These are phyloP conservation scores for Baudoinia panamericana DNA, from an alignment of 495 filamentous ascomycete genomes.

Conservation along the genomic window DNA sequence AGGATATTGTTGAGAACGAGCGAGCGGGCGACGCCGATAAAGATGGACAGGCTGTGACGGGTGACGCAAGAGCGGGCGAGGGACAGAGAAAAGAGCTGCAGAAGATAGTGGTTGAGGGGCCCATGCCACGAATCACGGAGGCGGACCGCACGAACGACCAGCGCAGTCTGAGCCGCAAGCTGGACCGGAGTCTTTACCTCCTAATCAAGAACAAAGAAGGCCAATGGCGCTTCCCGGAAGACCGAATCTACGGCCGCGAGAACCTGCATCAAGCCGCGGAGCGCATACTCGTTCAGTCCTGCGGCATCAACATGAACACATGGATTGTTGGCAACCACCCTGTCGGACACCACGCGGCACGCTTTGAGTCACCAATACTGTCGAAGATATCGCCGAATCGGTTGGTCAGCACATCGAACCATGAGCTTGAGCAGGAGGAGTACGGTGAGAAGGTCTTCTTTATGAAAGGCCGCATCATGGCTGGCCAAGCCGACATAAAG, in stretches of 20 bases:
- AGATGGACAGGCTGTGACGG: constrained; percentile 35
- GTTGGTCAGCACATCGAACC: constrained; percentile 6
- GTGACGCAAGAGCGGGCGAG: constrained; percentile 37
- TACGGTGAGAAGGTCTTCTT: constrained; percentile 76
- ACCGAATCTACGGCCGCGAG: constrained; percentile 52
- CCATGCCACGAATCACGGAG: constrained; percentile 57
- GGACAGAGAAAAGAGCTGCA: constrained; percentile 41
- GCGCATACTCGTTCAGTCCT: constrained; percentile 59
- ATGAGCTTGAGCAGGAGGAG: constrained; percentile 19
- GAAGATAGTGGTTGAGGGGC: constrained; percentile 57
- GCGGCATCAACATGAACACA: constrained; percentile 94
- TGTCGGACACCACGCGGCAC: constrained; percentile 59
- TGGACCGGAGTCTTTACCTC: constrained; percentile 74
- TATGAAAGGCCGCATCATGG: constrained; percentile 90
- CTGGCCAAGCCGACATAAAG: constrained; percentile 75
- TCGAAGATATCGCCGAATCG: constrained; percentile 27
- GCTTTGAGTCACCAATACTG: constrained; percentile 28
- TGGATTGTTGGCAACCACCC: constrained; percentile 92
- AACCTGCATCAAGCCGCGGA: constrained; percentile 72
- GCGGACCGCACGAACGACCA: constrained; percentile 64
- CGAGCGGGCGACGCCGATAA: constrained; percentile 16
- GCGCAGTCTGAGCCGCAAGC: constrained; percentile 59
- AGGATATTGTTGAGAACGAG: constrained; percentile 24
- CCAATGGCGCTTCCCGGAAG: constrained; percentile 67
- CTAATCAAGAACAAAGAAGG: constrained; percentile 58